Evolutionary conservation across 768 basidiomycete species (phyloP), one percentile per base, ranked within the genome.

Genomic region (Cystofilobasidium capitatum): DNA sequence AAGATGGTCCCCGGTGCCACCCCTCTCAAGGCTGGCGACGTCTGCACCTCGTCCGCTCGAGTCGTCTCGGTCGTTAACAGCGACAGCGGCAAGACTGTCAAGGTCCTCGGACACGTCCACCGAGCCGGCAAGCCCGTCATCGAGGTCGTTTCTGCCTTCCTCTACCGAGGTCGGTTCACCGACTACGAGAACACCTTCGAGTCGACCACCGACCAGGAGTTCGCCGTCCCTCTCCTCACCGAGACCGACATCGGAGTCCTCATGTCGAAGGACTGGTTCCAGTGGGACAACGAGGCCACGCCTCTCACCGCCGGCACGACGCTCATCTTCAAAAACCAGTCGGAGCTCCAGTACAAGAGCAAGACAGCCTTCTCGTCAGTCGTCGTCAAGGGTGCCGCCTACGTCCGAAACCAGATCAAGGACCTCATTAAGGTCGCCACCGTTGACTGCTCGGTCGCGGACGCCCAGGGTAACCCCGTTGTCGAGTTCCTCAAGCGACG

Each of bases 121-220:
- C 87, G 91, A 62, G 83, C 83, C 37, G 85, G 83, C 57, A 81
- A 85, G 74, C 88, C 85, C 2, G 87, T 96, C 76, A 89, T 98
- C 65, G 90, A 98, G 76, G 93, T 98, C 66, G 81, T 86, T 22
- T 98, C 96, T 0, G 82, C 93, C 12, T 99, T 99, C 87, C 82
- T 99, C 49, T 98, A 96, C 80, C 91, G 96, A 70, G 94, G 96
- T 58, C 85, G 84, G 58, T 99, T 98, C 80, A 81, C 79, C 73
- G 96, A 98, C 80, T 98, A 85, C 76, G 84, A 88, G 76, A 92
- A 97, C 79, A 98, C 96, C 0, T 99, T 99, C 78, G 91, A 97
- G 77, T 87, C 86, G 16, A 82, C 87, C 51, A 87, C 91, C 70
- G 92, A 96, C 76, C 86, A 88, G 0, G 90, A 93, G 71, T 96